Evolutionary conservation across 768 basidiomycete genomes (phyloP).

Genomic region (Lactarius indigo): DNA sequence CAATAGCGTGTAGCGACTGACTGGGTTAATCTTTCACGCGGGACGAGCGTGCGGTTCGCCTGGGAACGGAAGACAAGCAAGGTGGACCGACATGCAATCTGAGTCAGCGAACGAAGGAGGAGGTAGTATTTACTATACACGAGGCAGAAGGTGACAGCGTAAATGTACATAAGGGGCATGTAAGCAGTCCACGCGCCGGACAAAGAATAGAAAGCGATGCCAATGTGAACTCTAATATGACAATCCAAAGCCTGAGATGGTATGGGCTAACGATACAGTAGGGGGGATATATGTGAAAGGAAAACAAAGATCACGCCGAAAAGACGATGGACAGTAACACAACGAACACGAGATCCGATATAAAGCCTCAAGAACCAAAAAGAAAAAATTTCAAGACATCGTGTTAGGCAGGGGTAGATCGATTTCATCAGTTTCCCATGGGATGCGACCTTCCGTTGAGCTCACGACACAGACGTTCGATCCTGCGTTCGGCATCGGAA

Average conservation of each 20-base stretch:
- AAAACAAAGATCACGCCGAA: not conserved
- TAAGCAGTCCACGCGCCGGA: conserved; percentile 10
- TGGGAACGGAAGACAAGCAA: not conserved
- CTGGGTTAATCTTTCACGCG: not conserved
- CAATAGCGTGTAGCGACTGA: not conserved
- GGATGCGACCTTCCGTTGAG: conserved; percentile 19
- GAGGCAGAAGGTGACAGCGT: not conserved
- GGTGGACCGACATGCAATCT: not conserved
- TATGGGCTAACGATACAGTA: conserved; percentile 22
- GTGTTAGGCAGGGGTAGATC: not conserved
- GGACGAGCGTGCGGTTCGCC: not conserved
- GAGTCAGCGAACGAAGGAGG: not conserved
- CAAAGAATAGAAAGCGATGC: not conserved
- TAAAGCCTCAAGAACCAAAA: not conserved
- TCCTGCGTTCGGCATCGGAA: conserved; percentile 18
- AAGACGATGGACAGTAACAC: not conserved
- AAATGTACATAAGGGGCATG: conserved; percentile 1
- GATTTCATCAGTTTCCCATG: conserved; percentile 10
- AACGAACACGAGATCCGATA: not conserved
- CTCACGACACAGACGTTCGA: conserved; percentile 16
- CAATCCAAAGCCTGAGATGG: conserved; percentile 2
- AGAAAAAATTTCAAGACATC: not conserved
- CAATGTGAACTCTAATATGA: conserved; percentile 13
- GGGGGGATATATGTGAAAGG: not conserved
- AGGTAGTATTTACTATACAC: conserved; percentile 4